These are phyloP conservation scores for Conticribra guillardii DNA, from an alignment of 108 stramenopile genomes.

Conservation along the genomic window DNA sequence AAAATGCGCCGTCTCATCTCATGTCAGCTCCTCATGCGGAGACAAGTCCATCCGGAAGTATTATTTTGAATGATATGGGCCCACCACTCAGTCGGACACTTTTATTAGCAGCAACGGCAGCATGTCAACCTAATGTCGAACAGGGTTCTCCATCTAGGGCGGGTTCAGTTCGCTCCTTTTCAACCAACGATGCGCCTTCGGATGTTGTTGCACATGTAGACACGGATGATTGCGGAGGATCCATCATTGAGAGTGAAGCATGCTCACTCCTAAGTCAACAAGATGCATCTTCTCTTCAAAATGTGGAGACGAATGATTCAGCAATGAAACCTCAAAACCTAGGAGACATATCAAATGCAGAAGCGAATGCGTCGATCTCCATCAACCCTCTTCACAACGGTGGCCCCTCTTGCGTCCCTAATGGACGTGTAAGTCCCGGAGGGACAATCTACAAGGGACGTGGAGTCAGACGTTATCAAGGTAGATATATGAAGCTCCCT, in stretches of 20 bases:
- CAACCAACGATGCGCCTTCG: conserved; percentile 38
- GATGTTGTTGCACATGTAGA: conserved; percentile 62
- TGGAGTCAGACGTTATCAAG: conserved; percentile 64
- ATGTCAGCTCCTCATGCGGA: conserved; percentile 4
- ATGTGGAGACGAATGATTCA: conserved; percentile 1
- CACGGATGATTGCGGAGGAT: conserved; percentile 60
- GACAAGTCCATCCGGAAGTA: conserved; percentile 3
- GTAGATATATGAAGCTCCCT: conserved; percentile 63
- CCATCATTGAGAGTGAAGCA: conserved; percentile 30
- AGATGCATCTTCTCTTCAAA: conserved; percentile 24
- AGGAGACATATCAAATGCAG: conserved; percentile 10
- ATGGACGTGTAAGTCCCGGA: conserved; percentile 63
- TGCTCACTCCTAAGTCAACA: conserved; percentile 49
- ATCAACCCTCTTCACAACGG: conserved; percentile 19
- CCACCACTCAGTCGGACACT: conserved; percentile 56
- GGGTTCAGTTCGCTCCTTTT: conserved; percentile 23
- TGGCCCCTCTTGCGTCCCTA: conserved; percentile 5
- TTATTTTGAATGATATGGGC: conserved; percentile 56
- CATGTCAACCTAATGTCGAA: not conserved
- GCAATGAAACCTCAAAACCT: conserved; percentile 13
- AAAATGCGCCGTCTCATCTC: conserved; percentile 17
- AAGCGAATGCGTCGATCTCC: not conserved
- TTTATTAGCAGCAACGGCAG: conserved; percentile 19
- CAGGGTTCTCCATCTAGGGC: conserved; percentile 8
- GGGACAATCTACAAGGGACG: conserved; percentile 68